phyloP scores from a whole-genome alignment of 768 basidiomycete species.

The Pleurotus platypus region DNA sequence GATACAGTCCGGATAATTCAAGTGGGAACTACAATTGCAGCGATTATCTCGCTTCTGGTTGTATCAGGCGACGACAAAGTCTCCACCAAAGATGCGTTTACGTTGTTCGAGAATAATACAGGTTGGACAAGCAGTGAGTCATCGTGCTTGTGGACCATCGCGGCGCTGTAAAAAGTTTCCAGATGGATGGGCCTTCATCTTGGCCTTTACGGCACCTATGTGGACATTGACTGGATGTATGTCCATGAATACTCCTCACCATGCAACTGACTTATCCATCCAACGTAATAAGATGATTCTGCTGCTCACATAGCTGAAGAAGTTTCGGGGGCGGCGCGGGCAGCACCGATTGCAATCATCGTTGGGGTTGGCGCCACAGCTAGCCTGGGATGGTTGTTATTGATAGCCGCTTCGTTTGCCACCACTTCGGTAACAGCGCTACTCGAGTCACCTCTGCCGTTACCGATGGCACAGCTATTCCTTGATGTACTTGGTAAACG shows the following conservation, averaged over 20 bases:
- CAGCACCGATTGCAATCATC: conserved; percentile 69
- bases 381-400: conserved; percentile 60
- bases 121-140: conserved; percentile 61
- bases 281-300: conserved; percentile 53
- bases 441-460: conserved; percentile 45
- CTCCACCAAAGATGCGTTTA: conserved; percentile 68
- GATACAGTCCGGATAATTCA: not conserved
- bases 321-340: conserved; percentile 56
- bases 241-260: conserved; percentile 16
- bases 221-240: conserved; percentile 77
- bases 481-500: conserved; percentile 59
- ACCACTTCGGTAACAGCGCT: conserved; percentile 51
- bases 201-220: conserved; percentile 74
- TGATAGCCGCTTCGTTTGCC: conserved; percentile 65
- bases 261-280: not conserved
- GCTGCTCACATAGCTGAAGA: conserved; percentile 77
- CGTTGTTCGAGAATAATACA: conserved; percentile 65
- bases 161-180: conserved; percentile 6
- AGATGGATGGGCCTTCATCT: conserved; percentile 74
- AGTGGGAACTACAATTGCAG: conserved; percentile 67
- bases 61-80: conserved; percentile 53
- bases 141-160: not conserved
- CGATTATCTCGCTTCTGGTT: conserved; percentile 57
- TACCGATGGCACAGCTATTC: conserved; percentile 74
- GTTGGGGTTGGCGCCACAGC: conserved; percentile 59